Conservation (phyloP, 2,329 filamentous ascomycete genomes). For the Colletotrichum australisinense region DNA sequence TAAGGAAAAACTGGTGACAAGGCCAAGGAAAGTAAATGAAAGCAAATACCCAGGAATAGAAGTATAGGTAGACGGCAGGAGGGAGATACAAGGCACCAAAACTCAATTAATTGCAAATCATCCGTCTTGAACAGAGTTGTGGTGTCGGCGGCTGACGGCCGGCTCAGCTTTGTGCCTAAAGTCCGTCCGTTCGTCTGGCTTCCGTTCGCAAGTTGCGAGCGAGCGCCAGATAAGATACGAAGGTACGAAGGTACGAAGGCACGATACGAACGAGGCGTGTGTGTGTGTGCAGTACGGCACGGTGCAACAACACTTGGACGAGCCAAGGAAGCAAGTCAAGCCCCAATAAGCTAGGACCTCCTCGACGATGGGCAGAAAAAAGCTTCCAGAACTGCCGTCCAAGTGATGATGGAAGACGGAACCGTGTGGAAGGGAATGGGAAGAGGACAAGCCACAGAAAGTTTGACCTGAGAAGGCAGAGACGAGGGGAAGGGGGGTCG, state of each 20-base stretch:
- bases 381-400: slow-evolving; percentile 21
- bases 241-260: too few species aligned
- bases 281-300: neutral
- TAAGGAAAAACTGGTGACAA: too few species aligned
- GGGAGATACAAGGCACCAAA: neutral
- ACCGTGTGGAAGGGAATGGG: neutral
- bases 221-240: too few species aligned
- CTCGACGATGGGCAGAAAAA: slow-evolving; percentile 21
- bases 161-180: neutral
- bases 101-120: slow-evolving; percentile 20
- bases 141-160: neutral
- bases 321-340: neutral
- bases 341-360: neutral
- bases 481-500: neutral
- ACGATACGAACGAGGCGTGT: neutral
- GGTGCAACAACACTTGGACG: neutral
- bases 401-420: neutral
- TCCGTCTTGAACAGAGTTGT: neutral
- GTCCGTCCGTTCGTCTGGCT: neutral
- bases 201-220: neutral
- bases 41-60: neutral
- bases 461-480: neutral
- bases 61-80: neutral
- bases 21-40: neutral
- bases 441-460: neutral